phyloP scores from a whole-genome alignment of 805 yeast species.

The Candida boleticola region DNA sequence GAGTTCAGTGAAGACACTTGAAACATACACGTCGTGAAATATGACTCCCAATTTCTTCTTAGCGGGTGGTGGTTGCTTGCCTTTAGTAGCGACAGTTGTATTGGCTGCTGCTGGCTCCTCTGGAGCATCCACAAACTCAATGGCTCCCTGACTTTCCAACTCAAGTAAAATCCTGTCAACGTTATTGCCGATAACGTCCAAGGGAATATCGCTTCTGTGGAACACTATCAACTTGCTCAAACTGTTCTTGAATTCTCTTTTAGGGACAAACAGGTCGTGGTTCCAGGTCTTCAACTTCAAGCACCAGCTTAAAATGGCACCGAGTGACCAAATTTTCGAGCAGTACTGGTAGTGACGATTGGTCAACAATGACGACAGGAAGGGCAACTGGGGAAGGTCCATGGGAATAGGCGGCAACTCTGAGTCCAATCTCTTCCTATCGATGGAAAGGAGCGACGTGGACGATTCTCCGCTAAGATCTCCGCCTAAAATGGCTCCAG shows the following conservation, averaged over 20 bases:
- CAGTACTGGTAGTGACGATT: slow-evolving; percentile 51
- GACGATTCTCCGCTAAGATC: slow-evolving; percentile 19
- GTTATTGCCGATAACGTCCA: slow-evolving; percentile 49
- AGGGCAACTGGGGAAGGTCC: slow-evolving; percentile 56
- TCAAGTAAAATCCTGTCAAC: slow-evolving; percentile 48
- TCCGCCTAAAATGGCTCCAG: not conserved
- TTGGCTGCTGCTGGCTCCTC: slow-evolving; percentile 6
- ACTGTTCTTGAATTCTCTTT: slow-evolving; percentile 51
- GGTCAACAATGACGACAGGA: slow-evolving; percentile 47
- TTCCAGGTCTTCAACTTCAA: slow-evolving; percentile 51
- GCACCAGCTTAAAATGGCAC: slow-evolving; percentile 55
- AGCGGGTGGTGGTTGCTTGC: not conserved
- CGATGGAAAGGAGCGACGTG: slow-evolving; percentile 9
- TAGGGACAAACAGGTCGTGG: slow-evolving; percentile 48
- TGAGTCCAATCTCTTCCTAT: slow-evolving; percentile 16
- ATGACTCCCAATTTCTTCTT: slow-evolving; percentile 11
- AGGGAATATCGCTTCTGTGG: slow-evolving; percentile 47
- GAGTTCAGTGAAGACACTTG: slow-evolving; percentile 45
- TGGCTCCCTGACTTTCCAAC: slow-evolving; percentile 41
- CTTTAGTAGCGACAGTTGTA: not conserved
- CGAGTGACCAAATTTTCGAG: slow-evolving; percentile 43
- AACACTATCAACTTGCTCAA: slow-evolving; percentile 50
- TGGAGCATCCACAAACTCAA: slow-evolving; percentile 13
- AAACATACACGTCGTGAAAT: slow-evolving; percentile 18
- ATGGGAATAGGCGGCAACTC: slow-evolving; percentile 45